Evolutionary conservation across 352 stramenopile genomes (phyloP), one percentile per base, ranked within the genome.

Genomic region (Pythium chondricola): DNA sequence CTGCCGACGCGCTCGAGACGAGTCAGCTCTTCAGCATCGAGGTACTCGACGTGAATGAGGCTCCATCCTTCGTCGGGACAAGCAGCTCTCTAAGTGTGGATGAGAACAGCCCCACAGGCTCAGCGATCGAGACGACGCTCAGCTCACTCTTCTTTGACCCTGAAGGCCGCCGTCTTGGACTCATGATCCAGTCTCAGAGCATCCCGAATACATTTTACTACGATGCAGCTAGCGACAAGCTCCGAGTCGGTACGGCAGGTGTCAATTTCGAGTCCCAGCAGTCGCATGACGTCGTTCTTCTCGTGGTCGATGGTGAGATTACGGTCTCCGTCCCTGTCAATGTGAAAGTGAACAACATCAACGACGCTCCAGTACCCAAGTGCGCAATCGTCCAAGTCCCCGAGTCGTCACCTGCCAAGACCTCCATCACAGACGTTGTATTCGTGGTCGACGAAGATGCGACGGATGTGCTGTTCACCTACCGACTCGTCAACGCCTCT

Each of bases 151-250:
- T 66, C 17, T 58, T 56, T 25, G 58, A 66, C 17, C 58, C 58
- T 4, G 58, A 66, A 35, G 58, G 35, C 3, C 35, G 44, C 1
- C 26, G 7, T 0, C 43, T 66, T 3, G 16, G 63, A 52, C 52
- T 62, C 47, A 11, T 27, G 5, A 52, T 83, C 13, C 35, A 63
- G 13, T 48, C 29, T 5, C 72, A 83, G 50, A 77, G 42, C 14
- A 44, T 65, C 2, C 45, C 59, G 21, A 58, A 56, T 3, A 65
- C 54, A 0, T 81, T 83, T 52, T 79, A 74, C 44, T 81, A 71
- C 43, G 72, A 83, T 44, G 50, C 59, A 2, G 46, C 24, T 0
- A 58, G 26, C n/a, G 63, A 67, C 16, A 36, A 50, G 7, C 26
- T 83, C 3, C 64, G 66, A 3, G 67, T 79, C 2, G 67, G 62